These are phyloP conservation scores for Emydomyces testavorans DNA, from an alignment of 2,329 filamentous ascomycete species.

Conservation along the genomic window DNA sequence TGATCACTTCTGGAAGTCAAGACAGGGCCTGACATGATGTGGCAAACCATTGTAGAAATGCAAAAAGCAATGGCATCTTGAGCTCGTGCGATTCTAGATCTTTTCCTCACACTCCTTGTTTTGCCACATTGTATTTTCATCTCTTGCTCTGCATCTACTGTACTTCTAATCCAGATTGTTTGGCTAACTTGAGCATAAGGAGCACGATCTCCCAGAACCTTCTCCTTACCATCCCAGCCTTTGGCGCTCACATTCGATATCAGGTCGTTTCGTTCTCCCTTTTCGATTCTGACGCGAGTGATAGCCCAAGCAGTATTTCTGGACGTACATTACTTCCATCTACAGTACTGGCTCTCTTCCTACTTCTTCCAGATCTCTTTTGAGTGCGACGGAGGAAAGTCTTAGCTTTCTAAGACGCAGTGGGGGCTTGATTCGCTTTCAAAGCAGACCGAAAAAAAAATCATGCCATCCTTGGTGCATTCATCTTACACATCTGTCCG, in stretches of 20 bases:
- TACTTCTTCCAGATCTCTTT: neutral
- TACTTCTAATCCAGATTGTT: neutral
- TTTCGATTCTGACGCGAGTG: neutral
- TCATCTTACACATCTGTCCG: constrained; percentile 11
- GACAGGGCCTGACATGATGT: neutral
- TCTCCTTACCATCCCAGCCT: neutral
- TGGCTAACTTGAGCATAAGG: neutral
- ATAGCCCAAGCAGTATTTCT: neutral
- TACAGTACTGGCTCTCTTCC: neutral
- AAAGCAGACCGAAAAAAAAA: neutral
- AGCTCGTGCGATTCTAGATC: neutral
- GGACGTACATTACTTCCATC: neutral
- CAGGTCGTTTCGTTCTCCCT: neutral
- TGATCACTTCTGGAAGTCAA: neutral
- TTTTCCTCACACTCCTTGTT: neutral
- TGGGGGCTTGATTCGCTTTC: neutral
- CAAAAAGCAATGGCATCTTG: neutral
- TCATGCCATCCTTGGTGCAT: constrained; percentile 16
- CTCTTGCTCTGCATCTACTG: neutral
- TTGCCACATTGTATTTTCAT: neutral
- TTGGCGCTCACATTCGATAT: neutral
- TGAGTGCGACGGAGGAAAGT: neutral
- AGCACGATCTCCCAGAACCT: neutral
- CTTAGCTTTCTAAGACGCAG: neutral
- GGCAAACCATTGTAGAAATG: neutral